Percentiles rank a stretch among this genome's conserved stretches.
phyloP scores from a whole-genome alignment of 192 early-diverging fungal species.

The Coemansia sp. region DNA sequence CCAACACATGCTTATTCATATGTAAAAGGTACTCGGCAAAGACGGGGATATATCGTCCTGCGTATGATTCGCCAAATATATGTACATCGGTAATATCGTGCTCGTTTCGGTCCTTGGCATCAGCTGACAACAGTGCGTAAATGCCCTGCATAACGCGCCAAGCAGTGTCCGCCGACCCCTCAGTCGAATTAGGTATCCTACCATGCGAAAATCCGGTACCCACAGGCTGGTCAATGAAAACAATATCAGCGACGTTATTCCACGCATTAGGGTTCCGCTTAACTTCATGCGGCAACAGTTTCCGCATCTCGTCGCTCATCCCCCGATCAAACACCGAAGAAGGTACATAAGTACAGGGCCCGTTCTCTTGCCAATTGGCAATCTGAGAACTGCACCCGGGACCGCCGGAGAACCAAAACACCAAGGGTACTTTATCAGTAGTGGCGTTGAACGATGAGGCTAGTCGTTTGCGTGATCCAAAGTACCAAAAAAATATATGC shows the following conservation, averaged over 20 bases:
- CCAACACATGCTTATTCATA: slow-evolving; percentile 33
- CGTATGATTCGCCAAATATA: slow-evolving; percentile 63
- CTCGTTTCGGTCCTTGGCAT: slow-evolving; percentile 19
- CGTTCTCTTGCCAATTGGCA: slow-evolving; percentile 78
- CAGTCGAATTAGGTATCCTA: slow-evolving; percentile 52
- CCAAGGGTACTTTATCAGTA: slow-evolving; percentile 62
- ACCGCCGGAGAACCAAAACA: slow-evolving; percentile 78
- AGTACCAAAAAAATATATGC: slow-evolving; percentile 74
- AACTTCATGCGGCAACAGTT: slow-evolving; percentile 43
- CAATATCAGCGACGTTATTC: slow-evolving; percentile 72
- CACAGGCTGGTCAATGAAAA: slow-evolving; percentile 61
- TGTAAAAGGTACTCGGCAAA: slow-evolving; percentile 48
- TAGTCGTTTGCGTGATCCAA: slow-evolving; percentile 61
- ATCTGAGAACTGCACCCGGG: slow-evolving; percentile 77
- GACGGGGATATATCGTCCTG: slow-evolving; percentile 59
- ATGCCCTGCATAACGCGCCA: slow-evolving; percentile 58
- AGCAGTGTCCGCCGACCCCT: slow-evolving; percentile 47
- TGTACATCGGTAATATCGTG: slow-evolving; percentile 23
- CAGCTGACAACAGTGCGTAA: slow-evolving; percentile 22
- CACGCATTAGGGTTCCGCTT: slow-evolving; percentile 61
- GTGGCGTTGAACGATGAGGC: slow-evolving; percentile 26
- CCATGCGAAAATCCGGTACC: slow-evolving; percentile 77
- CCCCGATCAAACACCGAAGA: background rate
- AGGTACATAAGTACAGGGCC: slow-evolving; percentile 62
- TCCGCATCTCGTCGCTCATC: slow-evolving; percentile 47